Percentiles rank a stretch among this genome's conserved stretches.
These are phyloP conservation scores for Eucalyptus cladocalyx DNA, from an alignment of 345 rosid species.

Conservation along the genomic window DNA sequence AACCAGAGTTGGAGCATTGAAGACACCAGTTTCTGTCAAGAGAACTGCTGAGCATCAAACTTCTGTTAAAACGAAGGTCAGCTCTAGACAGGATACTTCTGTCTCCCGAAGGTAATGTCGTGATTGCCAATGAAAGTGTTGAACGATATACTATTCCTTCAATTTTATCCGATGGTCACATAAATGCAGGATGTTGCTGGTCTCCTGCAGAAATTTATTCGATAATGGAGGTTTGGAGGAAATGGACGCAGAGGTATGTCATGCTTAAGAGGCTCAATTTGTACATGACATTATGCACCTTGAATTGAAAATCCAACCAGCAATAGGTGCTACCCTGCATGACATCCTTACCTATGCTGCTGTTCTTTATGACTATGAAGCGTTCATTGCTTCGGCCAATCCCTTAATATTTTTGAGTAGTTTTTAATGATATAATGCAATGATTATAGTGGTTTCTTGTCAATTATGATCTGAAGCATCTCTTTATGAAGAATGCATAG, in stretches of 20 bases:
- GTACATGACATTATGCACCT: not conserved
- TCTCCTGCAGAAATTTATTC: conserved; percentile 31
- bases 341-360: not conserved
- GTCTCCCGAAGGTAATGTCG: not conserved
- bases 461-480: not conserved
- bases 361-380: not conserved
- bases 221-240: conserved; percentile 17
- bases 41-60: conserved; percentile 11
- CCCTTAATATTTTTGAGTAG: not conserved
- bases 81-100: conserved; percentile 1
- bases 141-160: not conserved
- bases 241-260: conserved; percentile 26
- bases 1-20: conserved; percentile 21
- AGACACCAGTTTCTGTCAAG: conserved; percentile 40
- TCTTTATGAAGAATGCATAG: not conserved
- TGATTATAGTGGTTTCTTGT: not conserved
- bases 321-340: not conserved
- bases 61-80: conserved; percentile 29
- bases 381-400: not conserved
- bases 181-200: conserved; percentile 29
- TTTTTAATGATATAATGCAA: not conserved
- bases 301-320: not conserved
- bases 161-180: not conserved
- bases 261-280: not conserved
- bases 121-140: not conserved